Evolutionary conservation across 1,284 basidiomycete species (phyloP), one percentile per base, ranked within the genome.

Genomic region (Hemileia vastatrix): DNA sequence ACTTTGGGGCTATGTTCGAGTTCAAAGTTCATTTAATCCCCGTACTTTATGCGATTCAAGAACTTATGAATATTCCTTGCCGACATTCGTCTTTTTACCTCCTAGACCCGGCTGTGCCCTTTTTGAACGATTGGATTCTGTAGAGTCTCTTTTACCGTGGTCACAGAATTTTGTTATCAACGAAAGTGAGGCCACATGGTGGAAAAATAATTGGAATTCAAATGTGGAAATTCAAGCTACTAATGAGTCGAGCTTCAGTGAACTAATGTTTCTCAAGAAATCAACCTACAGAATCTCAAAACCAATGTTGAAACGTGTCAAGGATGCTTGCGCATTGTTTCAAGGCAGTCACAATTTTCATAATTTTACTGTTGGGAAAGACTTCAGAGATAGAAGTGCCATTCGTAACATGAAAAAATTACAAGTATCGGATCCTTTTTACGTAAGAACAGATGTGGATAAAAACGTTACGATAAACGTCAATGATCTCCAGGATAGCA

Each of bases 31-130:
- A 0, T 99, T 99, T 80, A 90, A 92, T 69, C 90, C 93, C 2
- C 81, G 92, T 72, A 80, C 83, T 58, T 80, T 84, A 1, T 94
- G 91, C 77, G 93, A 96, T 76, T 93, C 90, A 67, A 83, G 94
- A 64, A 88, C 90, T 77, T 98, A 98, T 79, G 94, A 94, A 52
- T 98, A 98, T 77, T 89, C 90, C 77, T 86, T 99, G 68, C 95
- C 95, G 0, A 87, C 90, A 1, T 96, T 97, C 77, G 83, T 94
- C 52, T 83, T 98, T 64, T 81, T 98, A 18, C 93, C 94, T 1
- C 92, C 95, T 1, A 88, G 87, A 72, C 87, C 90, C 1, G 82
- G 80, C 19, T 84, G 85, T 51, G 80, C 82, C 3, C 80, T 90
- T 40, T 78, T 81, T 66, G 79, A 81, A 54, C 76, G 77, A 45